Evolutionary conservation across 805 yeast genomes (phyloP).

Genomic region (Suhomyces kilbournensis): DNA sequence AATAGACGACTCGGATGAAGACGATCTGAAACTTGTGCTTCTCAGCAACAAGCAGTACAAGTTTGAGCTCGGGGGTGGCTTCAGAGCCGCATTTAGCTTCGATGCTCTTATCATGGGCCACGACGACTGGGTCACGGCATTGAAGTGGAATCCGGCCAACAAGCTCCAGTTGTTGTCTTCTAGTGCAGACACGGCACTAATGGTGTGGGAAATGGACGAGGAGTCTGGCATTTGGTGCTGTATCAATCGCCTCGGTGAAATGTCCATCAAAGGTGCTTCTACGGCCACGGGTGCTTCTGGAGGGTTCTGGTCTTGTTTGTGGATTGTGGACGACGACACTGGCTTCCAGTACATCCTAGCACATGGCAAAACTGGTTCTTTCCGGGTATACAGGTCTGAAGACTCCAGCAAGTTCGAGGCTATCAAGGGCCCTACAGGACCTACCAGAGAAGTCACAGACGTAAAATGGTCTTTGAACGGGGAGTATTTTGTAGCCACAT

Average conservation of each 20-base stretch:
- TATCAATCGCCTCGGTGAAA: slow-evolving; percentile 77
- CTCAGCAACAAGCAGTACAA: slow-evolving; percentile 73
- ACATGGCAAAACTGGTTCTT: slow-evolving; percentile 89
- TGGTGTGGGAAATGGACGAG: slow-evolving; percentile 90
- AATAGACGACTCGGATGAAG: slow-evolving; percentile 58
- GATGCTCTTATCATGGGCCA: slow-evolving; percentile 97
- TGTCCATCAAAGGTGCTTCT: slow-evolving; percentile 93
- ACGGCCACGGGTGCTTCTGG: slow-evolving; percentile 95
- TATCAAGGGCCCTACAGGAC: slow-evolving; percentile 67
- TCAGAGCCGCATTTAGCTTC: slow-evolving; percentile 61
- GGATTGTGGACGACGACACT: slow-evolving; percentile 51
- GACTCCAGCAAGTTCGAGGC: slow-evolving; percentile 43
- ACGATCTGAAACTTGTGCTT: slow-evolving; percentile 47
- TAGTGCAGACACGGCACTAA: slow-evolving; percentile 88
- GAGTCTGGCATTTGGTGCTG: slow-evolving; percentile 90
- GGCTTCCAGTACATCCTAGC: slow-evolving; percentile 55
- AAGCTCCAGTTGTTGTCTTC: slow-evolving; percentile 68
- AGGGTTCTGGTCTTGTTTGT: slow-evolving; percentile 61
- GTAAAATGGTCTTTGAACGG: slow-evolving; percentile 71
- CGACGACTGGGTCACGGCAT: slow-evolving; percentile 93
- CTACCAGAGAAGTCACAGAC: slow-evolving; percentile 72
- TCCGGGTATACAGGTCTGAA: slow-evolving; percentile 66
- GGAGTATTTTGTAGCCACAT: slow-evolving; percentile 67
- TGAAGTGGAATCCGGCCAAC: slow-evolving; percentile 70
- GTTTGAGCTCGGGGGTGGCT: slow-evolving; percentile 37